Base-by-base conservation (phyloP, 805 yeast species). In the Saccharomycopsis amapae region DNA sequence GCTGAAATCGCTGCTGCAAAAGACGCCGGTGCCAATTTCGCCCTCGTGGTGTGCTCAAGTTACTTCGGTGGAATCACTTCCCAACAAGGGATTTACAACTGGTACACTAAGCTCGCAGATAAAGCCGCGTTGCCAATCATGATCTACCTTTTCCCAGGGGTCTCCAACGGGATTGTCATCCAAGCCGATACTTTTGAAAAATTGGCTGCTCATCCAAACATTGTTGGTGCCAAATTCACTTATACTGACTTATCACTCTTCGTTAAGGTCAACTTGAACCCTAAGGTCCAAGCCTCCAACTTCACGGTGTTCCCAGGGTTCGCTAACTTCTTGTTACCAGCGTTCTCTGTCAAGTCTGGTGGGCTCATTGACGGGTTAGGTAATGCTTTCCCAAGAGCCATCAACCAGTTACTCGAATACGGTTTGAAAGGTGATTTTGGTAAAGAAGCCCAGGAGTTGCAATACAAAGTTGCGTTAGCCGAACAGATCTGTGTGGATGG, bases 311-410 rank as follows among this genome's bases (percentile, higher is more conserved):
- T 72, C 53, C 69, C 77, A 23, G 79, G 79, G n/a, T 63, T 72
- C 25, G 78, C 77, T 22, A 78, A 75, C 57, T 61, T 71, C 37
- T 61, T 75, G 41, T 58, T 73, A 35, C 78, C 79, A 15, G 69
- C 70, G 20, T 58, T 71, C 41, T 48, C 68, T 5, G 67, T 69
- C 15, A 74, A 74, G 9, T 64, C 64, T 41, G 60, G 62, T 40
- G 79, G 78, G 25, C 64, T 76, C 22, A 71, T 75, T 48, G 78
- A 73, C 55, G 79, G 76, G 5, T 59, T 73, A 40, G 65, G 73
- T 25, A 76, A 75, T 23, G 72, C 71, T 18, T 73, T 66, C 61
- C 79, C 79, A 45, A 72, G 70, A 58, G 57, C 68, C 5, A 65
- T 69, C 45, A 68, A 67, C 39, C 60, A 59, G 45, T 57, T 75